Base-by-base conservation (phyloP, 306 rosid genomes). In the Gillenia trifoliata region DNA sequence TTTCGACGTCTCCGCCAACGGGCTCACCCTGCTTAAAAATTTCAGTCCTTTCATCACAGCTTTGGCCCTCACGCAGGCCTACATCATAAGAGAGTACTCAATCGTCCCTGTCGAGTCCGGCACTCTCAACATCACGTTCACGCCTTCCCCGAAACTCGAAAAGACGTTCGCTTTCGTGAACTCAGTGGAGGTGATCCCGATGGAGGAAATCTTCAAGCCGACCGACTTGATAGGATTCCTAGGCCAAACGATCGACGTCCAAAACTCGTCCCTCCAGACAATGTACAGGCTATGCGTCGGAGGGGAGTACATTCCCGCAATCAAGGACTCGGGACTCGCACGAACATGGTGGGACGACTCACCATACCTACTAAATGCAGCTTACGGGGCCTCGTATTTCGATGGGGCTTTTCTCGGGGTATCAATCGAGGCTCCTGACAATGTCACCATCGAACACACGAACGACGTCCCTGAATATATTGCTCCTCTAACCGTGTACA, bases 231-330 rank as follows among this genome's bases (percentile, higher is more conserved):
- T 83, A 2, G 85, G 81, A 10, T 75, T 64, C 49, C 20, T 17
- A 0, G 80, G 34, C 45, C 75, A 70, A 6, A 50, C 73, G 13
- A 2, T 81, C 5, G 84, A 81, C 4, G 63, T 76, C 31, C 74
- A 68, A 1, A 70, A 2, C 43, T 64, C 64, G 11, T 60, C 81
- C 0, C 40, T 81, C 49, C 82, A 86, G 31, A 86, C 85, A 1
- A 83, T 80, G 82, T 75, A 66, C 61, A 73, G 89, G 52, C 54
- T 86, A 45, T 83, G 81, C 23, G 74, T 80, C 25, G 87, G 87
- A 7, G 89, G 87, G 61, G 61, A 73, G 15, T 68, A 34, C 50
- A 60, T 86, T 50, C 62, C 81, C 22, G 52, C 85, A 10, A 52
- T 30, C 1, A 45, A 78, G 9, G 87, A 86, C 68, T 80, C 85